A percentile compares a stretch with the other conserved stretches of the same genome.
These are phyloP conservation scores for Polytrichum commune DNA, from an alignment of 225 moss, liverwort and hornwort genomes.

Conservation along the genomic window DNA sequence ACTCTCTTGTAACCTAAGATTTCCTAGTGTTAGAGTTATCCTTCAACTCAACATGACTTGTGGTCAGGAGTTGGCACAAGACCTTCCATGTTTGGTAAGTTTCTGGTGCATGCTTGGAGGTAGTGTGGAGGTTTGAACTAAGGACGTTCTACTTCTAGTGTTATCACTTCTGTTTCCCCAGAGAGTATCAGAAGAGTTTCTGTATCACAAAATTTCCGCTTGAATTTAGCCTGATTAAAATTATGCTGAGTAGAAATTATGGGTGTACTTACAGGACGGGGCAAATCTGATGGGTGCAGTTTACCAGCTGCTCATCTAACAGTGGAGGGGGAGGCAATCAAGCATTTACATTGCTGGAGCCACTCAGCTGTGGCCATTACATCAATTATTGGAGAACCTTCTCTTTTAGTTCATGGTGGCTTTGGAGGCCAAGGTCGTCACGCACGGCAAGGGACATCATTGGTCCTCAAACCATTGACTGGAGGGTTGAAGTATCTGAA, in stretches of 20 bases:
- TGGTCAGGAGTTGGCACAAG: no score
- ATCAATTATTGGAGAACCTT: conserved; percentile 20
- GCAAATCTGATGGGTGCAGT: conserved; percentile 73
- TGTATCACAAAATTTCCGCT: no score
- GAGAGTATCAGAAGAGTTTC: no score
- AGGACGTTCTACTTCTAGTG: no score
- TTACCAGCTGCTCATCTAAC: conserved; percentile 53
- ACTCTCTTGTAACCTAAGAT: no score
- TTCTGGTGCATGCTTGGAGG: no score
- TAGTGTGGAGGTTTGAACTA: no score
- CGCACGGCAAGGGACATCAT: conserved; percentile 54
- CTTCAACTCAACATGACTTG: no score
- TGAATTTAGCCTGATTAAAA: background rate
- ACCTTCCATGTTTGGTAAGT: no score
- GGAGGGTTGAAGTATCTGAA: conserved; percentile 44
- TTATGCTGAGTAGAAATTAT: conserved; percentile 38
- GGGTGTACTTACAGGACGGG: conserved; percentile 62
- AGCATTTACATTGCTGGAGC: conserved; percentile 73
- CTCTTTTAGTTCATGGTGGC: conserved; percentile 76
- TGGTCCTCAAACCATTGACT: conserved; percentile 47
- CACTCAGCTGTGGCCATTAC: conserved; percentile 55
- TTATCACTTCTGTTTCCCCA: no score
- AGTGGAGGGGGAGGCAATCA: conserved; percentile 46
- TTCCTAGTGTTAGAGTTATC: no score
- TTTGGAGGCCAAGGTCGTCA: conserved; percentile 79